Evolutionary conservation across 2,329 filamentous ascomycete genomes (phyloP), one percentile per base, ranked within the genome.

Genomic region (Calonectria naviculata): DNA sequence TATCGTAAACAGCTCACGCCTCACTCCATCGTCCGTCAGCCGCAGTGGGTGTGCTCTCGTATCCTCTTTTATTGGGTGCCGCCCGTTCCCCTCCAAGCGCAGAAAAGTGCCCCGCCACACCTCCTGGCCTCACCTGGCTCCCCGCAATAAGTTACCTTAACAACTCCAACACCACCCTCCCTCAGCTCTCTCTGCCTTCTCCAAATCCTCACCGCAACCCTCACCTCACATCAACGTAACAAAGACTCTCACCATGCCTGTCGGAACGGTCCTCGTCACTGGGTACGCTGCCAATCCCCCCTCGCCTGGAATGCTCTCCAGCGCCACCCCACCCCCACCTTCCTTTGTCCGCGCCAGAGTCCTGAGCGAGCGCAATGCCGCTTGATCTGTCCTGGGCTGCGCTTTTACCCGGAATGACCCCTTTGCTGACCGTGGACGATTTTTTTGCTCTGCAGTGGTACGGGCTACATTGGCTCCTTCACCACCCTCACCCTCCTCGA

Each of bases 391-490:
- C 52, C 49, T 58, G 52, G 34, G 21, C 21, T 58, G 52, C 52
- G 52, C 52, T n/a, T 31, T 60, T 34, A 9, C 41, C 52, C 21
- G 52, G 34, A 9, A 38, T 58, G n/a, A 65, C 31, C 61, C 63
- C 67, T 49, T 75, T 71, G 72, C 78, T 80, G 70, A 81, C 72
- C 60, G 52, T 26, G 41, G 28, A 13, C 58, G 21, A 26, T 69
- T 56, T 46, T 49, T 41, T 68, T 46, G 56, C 44, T 17, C 77
- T 78, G 71, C 83, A 98, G 97, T 90, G 97, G 97, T 81, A 98
- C 95, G 76, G 97, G 97, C 87, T 99, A 99, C 89, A 99, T 99
- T 85, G 97, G 97, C 83, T 98, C 96, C 62, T 98, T 98, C 89
- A 99, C 97, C 73, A 89, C 94, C 68, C 92, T 99, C 63, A 93